Conservation (phyloP, 129 eudicot species). For the Smallanthus sonchifolius region DNA sequence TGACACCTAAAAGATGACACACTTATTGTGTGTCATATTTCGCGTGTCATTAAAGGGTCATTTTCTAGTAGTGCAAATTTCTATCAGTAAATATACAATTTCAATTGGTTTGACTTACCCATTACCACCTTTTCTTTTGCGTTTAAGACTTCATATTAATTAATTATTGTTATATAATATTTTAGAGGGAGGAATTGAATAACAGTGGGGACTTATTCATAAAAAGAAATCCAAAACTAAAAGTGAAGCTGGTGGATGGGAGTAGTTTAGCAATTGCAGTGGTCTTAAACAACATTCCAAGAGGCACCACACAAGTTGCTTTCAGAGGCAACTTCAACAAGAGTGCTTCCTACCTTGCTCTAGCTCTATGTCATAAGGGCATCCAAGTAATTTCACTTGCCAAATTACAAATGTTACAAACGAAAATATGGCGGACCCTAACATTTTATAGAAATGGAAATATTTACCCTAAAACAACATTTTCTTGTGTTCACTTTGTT, state of each 20-base stretch:
- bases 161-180: background rate
- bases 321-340: constrained; percentile 53
- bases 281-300: constrained; percentile 62
- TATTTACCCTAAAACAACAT: background rate
- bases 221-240: constrained; percentile 49
- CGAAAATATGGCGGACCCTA: background rate
- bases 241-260: constrained; percentile 72
- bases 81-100: background rate
- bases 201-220: constrained; percentile 45
- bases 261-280: constrained; percentile 72
- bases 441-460: background rate
- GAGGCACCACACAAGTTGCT: constrained; percentile 57
- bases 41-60: no score
- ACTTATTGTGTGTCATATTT: no score
- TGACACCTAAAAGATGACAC: no score
- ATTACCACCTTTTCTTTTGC: background rate
- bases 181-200: constrained; percentile 53
- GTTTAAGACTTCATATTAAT: background rate
- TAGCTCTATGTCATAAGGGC: constrained; percentile 61
- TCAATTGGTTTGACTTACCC: background rate
- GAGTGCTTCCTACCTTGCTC: constrained; percentile 56
- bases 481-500: background rate
- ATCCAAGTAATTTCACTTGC: constrained; percentile 43
- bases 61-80: no score
- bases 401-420: background rate